Base-by-base conservation (phyloP, 306 rosid genomes). In the Prunus salicina region DNA sequence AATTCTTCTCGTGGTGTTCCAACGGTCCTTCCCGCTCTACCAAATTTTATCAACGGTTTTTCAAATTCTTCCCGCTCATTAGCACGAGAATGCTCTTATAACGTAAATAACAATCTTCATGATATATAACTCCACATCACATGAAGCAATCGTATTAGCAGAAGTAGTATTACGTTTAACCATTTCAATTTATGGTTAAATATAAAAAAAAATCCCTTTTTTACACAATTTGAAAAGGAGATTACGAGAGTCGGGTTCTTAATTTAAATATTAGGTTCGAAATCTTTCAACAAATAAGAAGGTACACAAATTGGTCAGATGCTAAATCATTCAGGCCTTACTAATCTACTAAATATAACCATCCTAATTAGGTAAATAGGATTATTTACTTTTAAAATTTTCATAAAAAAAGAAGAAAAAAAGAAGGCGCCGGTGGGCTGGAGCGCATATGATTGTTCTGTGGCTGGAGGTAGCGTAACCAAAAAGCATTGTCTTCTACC, bases 371-470 rank as follows among this genome's bases (percentile, higher is more conserved):
- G 45, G 60, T 47, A 46, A 73, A 25, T 24, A 22, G 3, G 12
- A 58, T 15, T 4, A 3, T 41, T 55, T 18, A 6, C 22, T 16
- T 71, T 12, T 41, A 20, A 38, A 38, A 34, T 64, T 61, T 6
- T 19, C 22, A 18, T 67, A 3, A 16, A 7, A 32, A 24, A 24
- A 16, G 0, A 12, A 64, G 18, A 14, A 12, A 38, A 28, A 20
- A 12, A 32, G 30, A 47, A 64, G 58, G 69, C 41, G 38, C n/a
- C 74, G 74, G 82, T 86, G 93, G 87, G 84, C 67, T 15, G 87
- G 89, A 87, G 88, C 87, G 85, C 63, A 77, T 46, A 10, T 64
- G 46, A 45, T 69, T 6, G 43, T 38, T 7, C 43, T 38, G 43
- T 38, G 43, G 43, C 43, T 38, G 43, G 43, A 38, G 43, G 43